Conservation (phyloP, 176 grass and related monocot genomes). For the barley (Hordeum vulgare) region MorexV3_pseudomolecules_assembly NC_058519.1:654283669-654284168, state of each 20-base stretch:
- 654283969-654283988: not conserved
- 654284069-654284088: not conserved
- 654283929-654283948: not conserved
- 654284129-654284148: not conserved
- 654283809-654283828: not conserved
- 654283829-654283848: not conserved
- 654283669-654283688: not conserved
- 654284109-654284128: not conserved
- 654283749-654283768: not conserved
- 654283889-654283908: not conserved
- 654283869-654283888: not conserved
- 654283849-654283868: not conserved
- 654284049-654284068: not conserved
- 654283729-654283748: not conserved
- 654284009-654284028: not conserved
- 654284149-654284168: not conserved
- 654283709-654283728: not conserved
- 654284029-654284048: not conserved
- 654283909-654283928: not conserved
- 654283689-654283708: not conserved
- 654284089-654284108: not conserved
- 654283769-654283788: not conserved
- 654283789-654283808: not conserved
- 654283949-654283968: not conserved
- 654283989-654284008: not conserved